These are phyloP conservation scores for Aspergillus flavus DNA, from an alignment of 2,329 filamentous ascomycete species.

Conservation along the genomic window DNA sequence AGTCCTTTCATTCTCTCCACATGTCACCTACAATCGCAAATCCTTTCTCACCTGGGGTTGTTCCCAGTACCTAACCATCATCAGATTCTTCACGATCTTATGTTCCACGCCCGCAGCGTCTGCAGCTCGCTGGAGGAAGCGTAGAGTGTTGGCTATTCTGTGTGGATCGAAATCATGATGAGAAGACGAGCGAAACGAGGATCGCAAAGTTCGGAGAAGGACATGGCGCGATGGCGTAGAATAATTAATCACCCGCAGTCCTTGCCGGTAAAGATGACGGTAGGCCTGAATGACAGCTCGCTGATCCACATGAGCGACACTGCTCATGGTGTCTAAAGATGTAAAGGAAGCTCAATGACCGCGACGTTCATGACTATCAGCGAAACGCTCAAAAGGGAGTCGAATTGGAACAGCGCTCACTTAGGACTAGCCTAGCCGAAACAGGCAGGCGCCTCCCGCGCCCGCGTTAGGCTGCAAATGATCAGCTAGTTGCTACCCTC, in stretches of 20 bases:
- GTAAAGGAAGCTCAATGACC: background rate
- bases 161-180: constrained; percentile 40
- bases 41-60: constrained; percentile 34
- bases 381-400: too few relatives aligned
- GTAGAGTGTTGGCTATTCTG: constrained; percentile 48
- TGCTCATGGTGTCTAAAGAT: constrained; percentile 11
- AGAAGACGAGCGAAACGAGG: constrained; percentile 44
- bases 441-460: constrained; percentile 16
- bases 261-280: constrained; percentile 58
- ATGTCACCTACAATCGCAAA: constrained; percentile 33
- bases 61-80: constrained; percentile 49
- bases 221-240: constrained; percentile 60
- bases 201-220: constrained; percentile 48
- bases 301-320: constrained; percentile 17
- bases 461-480: constrained; percentile 27
- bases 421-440: constrained; percentile 28
- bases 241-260: constrained; percentile 59
- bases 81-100: constrained; percentile 49
- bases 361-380: background rate
- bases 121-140: constrained; percentile 48
- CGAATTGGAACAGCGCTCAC: background rate
- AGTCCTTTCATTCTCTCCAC: background rate
- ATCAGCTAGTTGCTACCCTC: constrained; percentile 17
- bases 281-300: constrained; percentile 55
- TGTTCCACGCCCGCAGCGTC: constrained; percentile 47